Base-by-base conservation (phyloP, 2,329 filamentous ascomycete species). In the Parastagonospora avenae region DNA sequence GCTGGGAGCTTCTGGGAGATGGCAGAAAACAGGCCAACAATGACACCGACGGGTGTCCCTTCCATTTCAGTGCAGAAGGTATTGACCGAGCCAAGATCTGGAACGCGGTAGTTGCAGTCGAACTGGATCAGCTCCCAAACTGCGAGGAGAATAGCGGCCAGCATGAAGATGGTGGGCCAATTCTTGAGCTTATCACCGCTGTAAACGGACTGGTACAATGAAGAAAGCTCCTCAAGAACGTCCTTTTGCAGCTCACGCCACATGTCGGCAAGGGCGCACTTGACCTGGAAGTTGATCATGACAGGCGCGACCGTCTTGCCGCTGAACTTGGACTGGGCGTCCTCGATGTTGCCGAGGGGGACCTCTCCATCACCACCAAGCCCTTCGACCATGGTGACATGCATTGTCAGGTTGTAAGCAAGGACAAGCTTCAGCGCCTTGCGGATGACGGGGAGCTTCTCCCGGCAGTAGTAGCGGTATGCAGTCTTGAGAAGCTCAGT, bases 281-380 rank as follows among this genome's bases (percentile, higher is more conserved):
- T 97, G 81, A 97, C 92, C 79, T 97, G 91, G 85, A 97, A 97
- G 81, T 97, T 97, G 84, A 97, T 95, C 92, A 97, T 96, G 71
- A 97, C 92, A 10, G 93, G 93, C 12, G 93, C 93, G 57, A 96
- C 87, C 31, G 89, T 92, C 80, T 93, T 93, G 68, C 92, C 92
- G 65, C 84, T 88, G 81, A 89, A 97, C 73, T 91, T 94, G 60
- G 91, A 96, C 46, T 88, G 85, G 66, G 90, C 85, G 67, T 94
- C 90, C 44, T 93, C 86, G 59, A 97, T 93, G 78, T 90, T 88
- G 59, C 92, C 93, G 47, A 90, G 82, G 70, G 92, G 81, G 19
- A 81, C 78, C 57, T 91, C 85, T 83, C 96, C 91, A 11, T 91
- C 87, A 15, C 90, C 87, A 19, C 90, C 90, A 52, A 94, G 84